phyloP scores from a whole-genome alignment of 2,329 filamentous ascomycete species.

The Cladophialophora carrionii region DNA sequence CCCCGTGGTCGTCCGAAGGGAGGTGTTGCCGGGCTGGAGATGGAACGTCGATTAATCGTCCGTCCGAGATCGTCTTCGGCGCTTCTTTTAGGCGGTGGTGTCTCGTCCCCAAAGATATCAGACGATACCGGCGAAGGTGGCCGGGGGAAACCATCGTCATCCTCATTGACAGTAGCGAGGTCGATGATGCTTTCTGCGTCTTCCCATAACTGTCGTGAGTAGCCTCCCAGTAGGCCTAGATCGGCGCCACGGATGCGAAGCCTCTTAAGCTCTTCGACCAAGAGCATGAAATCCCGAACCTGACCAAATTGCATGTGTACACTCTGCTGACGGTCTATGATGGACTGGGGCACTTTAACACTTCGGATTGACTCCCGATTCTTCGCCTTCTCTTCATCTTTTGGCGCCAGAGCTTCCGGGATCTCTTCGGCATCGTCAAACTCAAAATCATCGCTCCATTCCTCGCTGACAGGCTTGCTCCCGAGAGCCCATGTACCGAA shows the following conservation, averaged over 20 bases:
- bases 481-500: constrained; percentile 70
- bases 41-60: constrained; percentile 33
- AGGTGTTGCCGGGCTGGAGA: constrained; percentile 37
- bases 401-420: constrained; percentile 29
- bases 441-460: constrained; percentile 71
- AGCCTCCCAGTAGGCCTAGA: constrained; percentile 58
- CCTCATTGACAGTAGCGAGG: constrained; percentile 66
- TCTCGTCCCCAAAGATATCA: constrained; percentile 57
- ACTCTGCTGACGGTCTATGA: constrained; percentile 67
- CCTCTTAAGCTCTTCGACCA: constrained; percentile 68
- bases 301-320: constrained; percentile 68
- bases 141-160: constrained; percentile 56
- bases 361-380: constrained; percentile 40
- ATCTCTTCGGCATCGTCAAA: constrained; percentile 59
- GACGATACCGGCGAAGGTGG: constrained; percentile 60
- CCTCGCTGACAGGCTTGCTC: constrained; percentile 67
- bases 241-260: constrained; percentile 59
- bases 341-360: constrained; percentile 61
- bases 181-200: constrained; percentile 70
- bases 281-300: constrained; percentile 64
- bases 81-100: constrained; percentile 29
- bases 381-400: constrained; percentile 23
- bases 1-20: constrained; percentile 54
- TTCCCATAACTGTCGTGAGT: constrained; percentile 61
- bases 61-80: constrained; percentile 25